Conservation (phyloP, 2,329 filamentous ascomycete species). For the Penicillium brasilianum region DNA sequence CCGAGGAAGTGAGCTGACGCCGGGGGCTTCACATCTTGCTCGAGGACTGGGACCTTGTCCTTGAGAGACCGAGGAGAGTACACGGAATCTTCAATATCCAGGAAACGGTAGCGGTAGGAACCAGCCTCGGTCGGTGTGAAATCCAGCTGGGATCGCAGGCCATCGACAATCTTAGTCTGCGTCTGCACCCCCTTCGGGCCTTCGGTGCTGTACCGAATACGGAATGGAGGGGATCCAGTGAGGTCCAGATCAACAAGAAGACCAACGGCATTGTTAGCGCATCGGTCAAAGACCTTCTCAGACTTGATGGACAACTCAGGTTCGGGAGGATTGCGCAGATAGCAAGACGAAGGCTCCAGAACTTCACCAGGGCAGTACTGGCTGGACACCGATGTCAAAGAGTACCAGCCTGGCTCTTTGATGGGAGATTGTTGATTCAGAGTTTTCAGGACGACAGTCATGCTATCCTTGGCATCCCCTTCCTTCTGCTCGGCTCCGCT, state of each 20-base stretch:
- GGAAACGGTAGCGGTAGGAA: conserved; percentile 84
- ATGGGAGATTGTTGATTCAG: conserved; percentile 70
- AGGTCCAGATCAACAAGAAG: conserved; percentile 87
- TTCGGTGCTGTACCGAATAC: conserved; percentile 75
- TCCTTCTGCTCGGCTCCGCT: conserved; percentile 71
- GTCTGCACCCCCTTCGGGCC: conserved; percentile 62
- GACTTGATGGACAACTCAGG: conserved; percentile 74
- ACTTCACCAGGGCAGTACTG: conserved; percentile 86
- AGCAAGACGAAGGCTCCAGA: conserved; percentile 89
- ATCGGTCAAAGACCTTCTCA: conserved; percentile 91
- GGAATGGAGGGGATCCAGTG: conserved; percentile 89
- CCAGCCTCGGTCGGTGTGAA: conserved; percentile 81
- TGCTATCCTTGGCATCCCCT: conserved; percentile 62
- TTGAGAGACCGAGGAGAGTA: conserved; percentile 71
- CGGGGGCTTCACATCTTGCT: conserved; percentile 92
- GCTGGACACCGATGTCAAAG: conserved; percentile 76
- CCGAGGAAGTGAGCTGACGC: conserved; percentile 75
- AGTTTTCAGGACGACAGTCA: conserved; percentile 59
- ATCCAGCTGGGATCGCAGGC: conserved; percentile 81
- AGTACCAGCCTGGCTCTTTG: conserved; percentile 82
- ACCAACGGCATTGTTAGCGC: conserved; percentile 90
- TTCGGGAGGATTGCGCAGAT: conserved; percentile 88
- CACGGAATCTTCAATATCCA: conserved; percentile 77
- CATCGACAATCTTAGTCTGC: conserved; percentile 64
- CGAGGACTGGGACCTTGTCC: conserved; percentile 67